Evolutionary conservation across 192 early-diverging fungal genomes (phyloP), one percentile per base, ranked within the genome.

Genomic region (Coemansia sp.): DNA sequence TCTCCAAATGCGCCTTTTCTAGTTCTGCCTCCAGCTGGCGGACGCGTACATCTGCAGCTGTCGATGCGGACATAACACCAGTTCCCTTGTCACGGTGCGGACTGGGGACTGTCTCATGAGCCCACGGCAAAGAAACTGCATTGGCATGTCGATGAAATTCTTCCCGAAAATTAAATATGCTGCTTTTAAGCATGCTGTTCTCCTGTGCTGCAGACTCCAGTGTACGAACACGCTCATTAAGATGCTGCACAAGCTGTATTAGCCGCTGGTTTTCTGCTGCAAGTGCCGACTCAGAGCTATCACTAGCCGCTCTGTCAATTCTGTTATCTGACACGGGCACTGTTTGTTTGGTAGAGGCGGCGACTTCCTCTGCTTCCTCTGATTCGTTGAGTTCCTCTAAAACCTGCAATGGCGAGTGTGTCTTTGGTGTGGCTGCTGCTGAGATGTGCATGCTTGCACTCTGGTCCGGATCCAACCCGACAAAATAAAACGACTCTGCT

Each of bases 161-260:
- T 32, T 83, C 80, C 0, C 75, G 71, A 62, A 83, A 78, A 55
- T 64, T 83, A 10, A 74, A 66, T n/a, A 83, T 83, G 50, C 80
- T 83, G 61, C 80, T 83, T 42, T 78, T 83, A 2, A 83, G 70
- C 72, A 83, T 78, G 51, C 70, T 83, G 68, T 78, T 83, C 33
- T 83, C 80, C 23, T 78, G 80, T 1, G 80, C 80, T 5, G 80
- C 80, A 21, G 71, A 71, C 57, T 78, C 80, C 5, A 83, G 64
- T 23, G 66, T 68, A 25, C 72, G 68, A 10, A 83, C 66, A 1
- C 76, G 70, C 62, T 83, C 76, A 21, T 64, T 65, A 33, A 78
- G 58, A 17, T 61, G 57, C 30, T 56, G 63, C 20, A 68, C 64
- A 22, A 78, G 70, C 39, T 17, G 52, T 5, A 59, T 56, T 14